Percentiles rank a stretch among this genome's conserved stretches.
Evolutionary conservation across 1,284 basidiomycete genomes (phyloP).

Genomic region (Trametes pubescens): DNA sequence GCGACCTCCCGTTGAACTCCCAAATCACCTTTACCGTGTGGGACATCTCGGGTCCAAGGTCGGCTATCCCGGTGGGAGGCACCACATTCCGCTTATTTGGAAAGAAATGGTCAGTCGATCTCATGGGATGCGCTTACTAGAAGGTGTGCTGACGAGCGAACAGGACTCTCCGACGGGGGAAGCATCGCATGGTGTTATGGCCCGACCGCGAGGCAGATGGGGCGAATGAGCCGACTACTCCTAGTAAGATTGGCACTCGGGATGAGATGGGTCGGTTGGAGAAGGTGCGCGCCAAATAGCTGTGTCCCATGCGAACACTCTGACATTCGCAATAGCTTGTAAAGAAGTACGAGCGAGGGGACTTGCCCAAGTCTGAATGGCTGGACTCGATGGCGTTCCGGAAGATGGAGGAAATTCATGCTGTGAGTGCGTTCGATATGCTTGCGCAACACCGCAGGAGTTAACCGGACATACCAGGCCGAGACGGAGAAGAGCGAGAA

Average conservation of each 20-base stretch:
- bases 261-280: conserved; percentile 97
- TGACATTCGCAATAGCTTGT: conserved; percentile 68
- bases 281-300: conserved; percentile 62
- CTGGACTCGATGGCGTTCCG: conserved; percentile 93
- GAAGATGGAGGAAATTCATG: conserved; percentile 93
- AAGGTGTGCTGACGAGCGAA: not conserved
- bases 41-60: conserved; percentile 87
- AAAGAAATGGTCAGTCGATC: conserved; percentile 79
- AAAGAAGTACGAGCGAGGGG: conserved; percentile 95
- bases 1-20: conserved; percentile 87
- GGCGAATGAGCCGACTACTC: conserved; percentile 81
- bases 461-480: conserved; percentile 53
- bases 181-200: conserved; percentile 91
- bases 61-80: conserved; percentile 85
- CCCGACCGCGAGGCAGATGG: conserved; percentile 87
- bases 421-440: conserved; percentile 56
- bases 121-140: not conserved
- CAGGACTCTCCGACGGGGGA: conserved; percentile 90
- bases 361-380: conserved; percentile 96
- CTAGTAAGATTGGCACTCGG: conserved; percentile 79
- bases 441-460: not conserved
- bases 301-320: not conserved
- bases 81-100: conserved; percentile 91
- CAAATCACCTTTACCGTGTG: conserved; percentile 95
- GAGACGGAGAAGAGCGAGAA: conserved; percentile 91